Evolutionary conservation across 1,139 yeast species (phyloP), one percentile per base, ranked within the genome.

Genomic region (Debaryomyces subglobosus): DNA sequence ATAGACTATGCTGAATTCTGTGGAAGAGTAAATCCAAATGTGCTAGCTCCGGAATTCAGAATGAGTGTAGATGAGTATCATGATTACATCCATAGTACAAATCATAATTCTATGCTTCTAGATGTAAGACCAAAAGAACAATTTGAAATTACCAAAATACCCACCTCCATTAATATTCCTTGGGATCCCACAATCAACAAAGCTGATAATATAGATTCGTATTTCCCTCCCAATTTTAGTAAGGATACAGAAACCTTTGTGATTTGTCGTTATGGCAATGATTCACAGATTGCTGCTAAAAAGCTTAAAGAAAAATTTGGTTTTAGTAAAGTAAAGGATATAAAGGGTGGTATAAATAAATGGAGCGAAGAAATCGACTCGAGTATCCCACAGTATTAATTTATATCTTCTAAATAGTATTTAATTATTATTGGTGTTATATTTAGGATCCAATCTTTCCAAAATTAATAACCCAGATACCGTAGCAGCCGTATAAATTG

Each of bases 51-150:
- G 0, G 56, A 63, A 3, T 64, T 68, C 1, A 72, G 96, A 55
- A 67, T 89, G 0, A 53, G 79, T 0, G 85, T 78, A 0, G 50
- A 63, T n/a, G 78, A 79, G 5, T 79, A 77, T 51, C 43, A 58
- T 0, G 25, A 46, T 8, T 24, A 37, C 25, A 15, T 46, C 16
- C 39, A 32, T n/a, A 32, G 8, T 5, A 10, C 24, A 12, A 56
- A 68, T 1, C 43, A 54, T 3, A 39, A 45, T 18, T 55, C 60
- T 5, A 10, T 68, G 0, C 63, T 90, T 10, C 46, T 92, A 12
- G 99, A 94, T 64, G 97, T 92, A 1, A 78, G 99, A 51, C 92
- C 96, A 0, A 62, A 63, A 13, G 90, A 85, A 43, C 98, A 94
- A 62, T 94, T 74, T 58, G 77, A 74, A 3, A 86, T 94, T 25